Base-by-base conservation (phyloP, 108 stramenopile genomes). In the Cyclotella kingstonii region DNA sequence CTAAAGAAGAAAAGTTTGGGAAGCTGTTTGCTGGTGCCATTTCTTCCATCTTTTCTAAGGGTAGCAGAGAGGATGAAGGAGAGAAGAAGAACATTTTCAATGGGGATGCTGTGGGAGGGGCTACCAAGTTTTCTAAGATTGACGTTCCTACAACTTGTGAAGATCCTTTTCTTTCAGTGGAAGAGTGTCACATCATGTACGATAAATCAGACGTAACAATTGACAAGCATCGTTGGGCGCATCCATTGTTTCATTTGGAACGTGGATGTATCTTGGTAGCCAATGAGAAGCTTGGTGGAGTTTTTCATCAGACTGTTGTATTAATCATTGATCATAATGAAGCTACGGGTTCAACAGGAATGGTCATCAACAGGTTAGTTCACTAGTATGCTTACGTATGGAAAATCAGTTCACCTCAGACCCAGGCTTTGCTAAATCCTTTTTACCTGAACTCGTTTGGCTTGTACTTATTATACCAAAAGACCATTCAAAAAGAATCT, bases 291-390 rank as follows among this genome's bases (percentile, higher is more conserved):
- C 63, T 94, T 14, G 87, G 89, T 34, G 93, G 93, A 17, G 87
- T 90, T 22, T 94, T 94, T 66, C 85, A 84, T 69, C 93, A 90
- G 66, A 90, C 93, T 5, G 84, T 94, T 34, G 89, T 94, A 31
- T 63, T 94, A 42, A 83, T 94, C 41, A 85, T 94, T 54, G 88
- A 93, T 29, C 91, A 93, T 57, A 73, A 81, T 55, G 91, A 93
- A 36, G 67, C 61, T 23, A 65, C 67, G 17, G 89, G 89, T 53
- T 77, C 86, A 7, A 87, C 83, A 23, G 93, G 93, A 26, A 81
- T 94, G 54, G 80, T 94, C 10, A 89, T 94, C 63, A 94, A 94
- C 63, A 78, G 92, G 89, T 89, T 69, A 59, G 84, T 81, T n/a
- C 33, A 21, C 36, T 40, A 44, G 22, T 57, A n/a, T n/a, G n/a